Percentiles rank a stretch among this genome's conserved stretches.
Conservation (phyloP, 371 early-diverging fungal genomes). For the Lichtheimia ramosa region DNA sequence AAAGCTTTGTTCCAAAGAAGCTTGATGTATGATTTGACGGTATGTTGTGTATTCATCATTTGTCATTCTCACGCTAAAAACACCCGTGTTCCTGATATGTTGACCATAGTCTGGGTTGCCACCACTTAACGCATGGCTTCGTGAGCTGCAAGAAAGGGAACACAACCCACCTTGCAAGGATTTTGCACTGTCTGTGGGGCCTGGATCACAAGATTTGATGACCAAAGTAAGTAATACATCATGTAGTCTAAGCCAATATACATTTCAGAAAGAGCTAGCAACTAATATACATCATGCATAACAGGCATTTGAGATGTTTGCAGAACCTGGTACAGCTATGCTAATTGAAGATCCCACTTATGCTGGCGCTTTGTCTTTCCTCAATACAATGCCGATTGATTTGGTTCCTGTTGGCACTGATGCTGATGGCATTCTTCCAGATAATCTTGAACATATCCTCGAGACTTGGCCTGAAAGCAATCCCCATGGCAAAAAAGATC, state of each 20-base stretch:
- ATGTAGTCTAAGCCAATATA: neutral
- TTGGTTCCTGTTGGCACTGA: conserved; percentile 64
- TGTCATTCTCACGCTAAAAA: conserved; percentile 3
- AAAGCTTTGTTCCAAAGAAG: conserved; percentile 39
- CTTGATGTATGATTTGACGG: conserved; percentile 60
- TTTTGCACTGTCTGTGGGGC: conserved; percentile 68
- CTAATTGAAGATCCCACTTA: conserved; percentile 79
- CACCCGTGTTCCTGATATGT: no score
- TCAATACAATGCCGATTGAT: conserved; percentile 64
- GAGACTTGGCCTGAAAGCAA: conserved; percentile 43
- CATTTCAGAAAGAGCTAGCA: neutral
- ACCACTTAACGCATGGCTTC: conserved; percentile 64
- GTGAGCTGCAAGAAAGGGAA: conserved; percentile 58
- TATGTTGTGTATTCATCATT: conserved; percentile 17
- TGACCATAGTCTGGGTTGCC: conserved; percentile 60
- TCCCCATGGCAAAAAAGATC: conserved; percentile 33
- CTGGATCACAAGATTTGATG: conserved; percentile 77
- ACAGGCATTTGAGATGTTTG: conserved; percentile 75
- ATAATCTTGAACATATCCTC: conserved; percentile 45
- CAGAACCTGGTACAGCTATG: conserved; percentile 61
- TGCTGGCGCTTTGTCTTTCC: conserved; percentile 70
- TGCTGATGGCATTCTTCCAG: conserved; percentile 53
- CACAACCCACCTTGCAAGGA: conserved; percentile 58
- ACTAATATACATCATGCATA: neutral
- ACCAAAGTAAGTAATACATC: conserved; percentile 49